phyloP scores from a whole-genome alignment of 345 rosid species.

The Ricinus communis region DNA sequence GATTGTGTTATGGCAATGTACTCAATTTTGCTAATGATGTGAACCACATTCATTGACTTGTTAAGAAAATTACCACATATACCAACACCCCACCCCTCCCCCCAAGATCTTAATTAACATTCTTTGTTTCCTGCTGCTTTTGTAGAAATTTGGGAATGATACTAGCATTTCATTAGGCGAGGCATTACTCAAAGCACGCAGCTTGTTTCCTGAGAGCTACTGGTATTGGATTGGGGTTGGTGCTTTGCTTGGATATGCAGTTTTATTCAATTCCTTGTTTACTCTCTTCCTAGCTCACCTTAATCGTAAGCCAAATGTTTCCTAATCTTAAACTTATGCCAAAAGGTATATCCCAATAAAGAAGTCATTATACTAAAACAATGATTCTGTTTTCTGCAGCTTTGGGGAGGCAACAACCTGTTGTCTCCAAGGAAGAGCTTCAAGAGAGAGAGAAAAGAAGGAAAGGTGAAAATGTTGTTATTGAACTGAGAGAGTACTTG shows the following conservation, averaged over 20 bases:
- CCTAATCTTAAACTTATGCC: slow-evolving; percentile 7
- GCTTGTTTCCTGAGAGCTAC: slow-evolving; percentile 77
- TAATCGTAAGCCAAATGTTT: slow-evolving; percentile 58
- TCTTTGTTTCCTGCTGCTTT: slow-evolving; percentile 18
- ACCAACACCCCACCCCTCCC: too few relatives aligned
- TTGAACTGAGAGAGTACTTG: slow-evolving; percentile 80
- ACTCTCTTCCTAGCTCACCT: slow-evolving; percentile 74
- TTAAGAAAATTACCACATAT: too few relatives aligned
- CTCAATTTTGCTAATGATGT: too few relatives aligned
- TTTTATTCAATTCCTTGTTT: slow-evolving; percentile 71
- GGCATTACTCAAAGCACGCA: slow-evolving; percentile 61
- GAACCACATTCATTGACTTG: too few relatives aligned
- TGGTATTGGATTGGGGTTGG: slow-evolving; percentile 99
- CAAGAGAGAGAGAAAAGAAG: slow-evolving; percentile 79
- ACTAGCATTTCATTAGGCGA: slow-evolving; percentile 54
- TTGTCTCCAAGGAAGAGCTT: slow-evolving; percentile 88
- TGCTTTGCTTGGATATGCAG: slow-evolving; percentile 85
- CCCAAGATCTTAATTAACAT: too few relatives aligned
- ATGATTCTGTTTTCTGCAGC: slow-evolving; percentile 43
- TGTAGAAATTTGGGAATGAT: slow-evolving; percentile 56
- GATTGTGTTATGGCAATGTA: too few relatives aligned
- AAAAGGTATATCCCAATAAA: not conserved
- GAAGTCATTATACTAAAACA: not conserved
- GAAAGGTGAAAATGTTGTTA: slow-evolving; percentile 66
- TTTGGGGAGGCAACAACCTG: slow-evolving; percentile 74